phyloP scores from a whole-genome alignment of 306 rosid genomes.

The Mimosa bimucronata region DNA sequence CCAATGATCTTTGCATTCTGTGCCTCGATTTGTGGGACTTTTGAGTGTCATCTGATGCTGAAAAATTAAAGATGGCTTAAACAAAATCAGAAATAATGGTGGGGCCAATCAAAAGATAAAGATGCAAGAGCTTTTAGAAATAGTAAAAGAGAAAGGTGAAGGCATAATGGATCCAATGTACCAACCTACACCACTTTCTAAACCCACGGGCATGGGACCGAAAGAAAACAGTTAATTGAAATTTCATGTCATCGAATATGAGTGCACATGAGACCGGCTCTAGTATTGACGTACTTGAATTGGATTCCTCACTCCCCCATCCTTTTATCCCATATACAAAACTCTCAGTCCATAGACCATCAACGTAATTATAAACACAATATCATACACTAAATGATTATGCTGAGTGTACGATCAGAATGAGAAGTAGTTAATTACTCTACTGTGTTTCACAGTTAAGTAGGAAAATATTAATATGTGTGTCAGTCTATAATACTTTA shows the following conservation, averaged over 20 bases:
- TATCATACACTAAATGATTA: neutral
- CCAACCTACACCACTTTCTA: constrained; percentile 46
- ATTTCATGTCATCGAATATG: neutral
- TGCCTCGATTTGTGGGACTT: constrained; percentile 85
- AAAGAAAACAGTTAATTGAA: constrained; percentile 29
- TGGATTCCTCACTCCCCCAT: neutral
- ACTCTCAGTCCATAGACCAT: neutral
- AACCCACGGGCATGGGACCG: constrained; percentile 28
- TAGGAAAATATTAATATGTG: constrained; percentile 14
- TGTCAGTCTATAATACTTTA: constrained; percentile 11
- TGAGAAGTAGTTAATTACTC: constrained; percentile 17
- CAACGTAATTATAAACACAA: neutral
- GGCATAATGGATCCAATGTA: constrained; percentile 71
- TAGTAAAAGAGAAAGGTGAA: constrained; percentile 58
- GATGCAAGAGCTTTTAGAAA: constrained; percentile 42
- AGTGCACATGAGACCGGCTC: neutral
- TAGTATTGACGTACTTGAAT: neutral
- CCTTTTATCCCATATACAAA: neutral
- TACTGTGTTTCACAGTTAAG: constrained; percentile 10
- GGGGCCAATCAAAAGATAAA: constrained; percentile 52
- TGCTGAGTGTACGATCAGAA: neutral
- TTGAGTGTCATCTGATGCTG: constrained; percentile 88
- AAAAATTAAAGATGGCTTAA: constrained; percentile 39
- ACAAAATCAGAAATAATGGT: constrained; percentile 46
- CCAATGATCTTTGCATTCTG: constrained; percentile 71